Base-by-base conservation (phyloP, 2,329 filamentous ascomycete genomes). In the Fonsecaea erecta region DNA sequence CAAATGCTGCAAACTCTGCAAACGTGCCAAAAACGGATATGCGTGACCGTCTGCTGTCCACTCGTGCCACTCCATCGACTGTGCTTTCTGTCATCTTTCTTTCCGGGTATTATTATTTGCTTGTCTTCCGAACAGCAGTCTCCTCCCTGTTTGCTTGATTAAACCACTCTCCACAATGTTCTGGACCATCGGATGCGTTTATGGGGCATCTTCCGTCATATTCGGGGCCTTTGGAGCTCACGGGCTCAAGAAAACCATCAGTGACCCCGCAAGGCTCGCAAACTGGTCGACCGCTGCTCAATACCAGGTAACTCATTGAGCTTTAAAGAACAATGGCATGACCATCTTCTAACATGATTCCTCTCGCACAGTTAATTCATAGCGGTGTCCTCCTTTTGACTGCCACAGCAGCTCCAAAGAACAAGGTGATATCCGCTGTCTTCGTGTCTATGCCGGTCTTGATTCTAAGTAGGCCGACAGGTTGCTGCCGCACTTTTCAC, bases 151-250 rank as follows among this genome's bases (percentile, higher is more conserved):
- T 28, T 21, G n/a, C 18, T 53, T 53, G 12, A 30, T 24, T 14
- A 3, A n/a, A 32, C 32, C 24, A n/a, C 14, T 35, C 28, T 40
- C 16, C 26, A 48, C 34, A 11, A 67, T 70, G 62, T 86, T 86
- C 79, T 89, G 85, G 84, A 86, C 83, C 46, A 76, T 88, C 59
- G 87, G 86, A 66, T 87, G 85, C 72, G 74, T 89, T 59, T 87
- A 84, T 73, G 88, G 87, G 75, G 88, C 86, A 9, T 78, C 83
- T 3, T 83, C 84, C 73, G 87, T 90, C 55, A 80, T 80, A 14
- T 74, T 89, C 62, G 88, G 88, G 34, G 88, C 88, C 0, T 90
- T 90, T 75, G 88, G 88, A 37, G 86, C 87, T 12, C 88, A 90
- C 73, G 87, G 87, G 11, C 79, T 90, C 46, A 89, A 88, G 77